These are phyloP conservation scores for Fusarium siculi DNA, from an alignment of 2,329 filamentous ascomycete genomes.

Conservation along the genomic window DNA sequence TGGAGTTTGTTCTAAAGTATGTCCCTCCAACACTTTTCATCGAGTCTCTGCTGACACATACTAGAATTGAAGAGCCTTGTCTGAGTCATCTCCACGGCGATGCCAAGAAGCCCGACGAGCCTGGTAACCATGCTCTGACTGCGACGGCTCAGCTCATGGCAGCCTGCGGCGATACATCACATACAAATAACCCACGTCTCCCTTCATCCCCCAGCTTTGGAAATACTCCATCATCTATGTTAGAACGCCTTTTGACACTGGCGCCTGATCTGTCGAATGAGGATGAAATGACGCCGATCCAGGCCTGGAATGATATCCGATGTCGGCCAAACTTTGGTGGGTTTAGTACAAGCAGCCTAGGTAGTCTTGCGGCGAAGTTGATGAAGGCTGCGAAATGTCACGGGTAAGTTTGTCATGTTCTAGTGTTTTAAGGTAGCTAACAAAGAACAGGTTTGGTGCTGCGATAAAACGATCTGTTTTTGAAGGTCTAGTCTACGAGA, in stretches of 20 bases:
- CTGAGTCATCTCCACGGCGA: constrained; percentile 22
- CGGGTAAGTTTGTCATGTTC: not conserved
- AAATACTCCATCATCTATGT: not conserved
- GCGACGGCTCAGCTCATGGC: constrained; percentile 18
- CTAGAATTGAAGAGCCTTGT: constrained; percentile 25
- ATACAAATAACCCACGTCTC: not conserved
- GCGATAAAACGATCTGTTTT: constrained; percentile 23
- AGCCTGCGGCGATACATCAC: not conserved
- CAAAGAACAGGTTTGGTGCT: constrained; percentile 7
- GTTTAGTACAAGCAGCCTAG: not conserved
- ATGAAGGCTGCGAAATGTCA: constrained; percentile 19
- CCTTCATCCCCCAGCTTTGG: not conserved
- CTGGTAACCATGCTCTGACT: constrained; percentile 12
- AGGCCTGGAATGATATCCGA: constrained; percentile 20
- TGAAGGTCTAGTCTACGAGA: constrained; percentile 14
- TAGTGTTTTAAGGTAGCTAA: fast-evolving
- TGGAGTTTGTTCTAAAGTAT: constrained; percentile 50
- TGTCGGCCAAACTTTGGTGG: constrained; percentile 14
- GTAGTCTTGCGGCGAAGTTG: not conserved
- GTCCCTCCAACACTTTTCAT: not conserved
- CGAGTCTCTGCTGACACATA: not conserved
- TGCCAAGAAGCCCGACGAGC: constrained; percentile 5
- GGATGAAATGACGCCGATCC: constrained; percentile 20
- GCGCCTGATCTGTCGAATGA: constrained; percentile 14
- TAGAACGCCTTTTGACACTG: constrained; percentile 10